phyloP scores from a whole-genome alignment of 805 yeast species.

The Candida nemodendra region DNA sequence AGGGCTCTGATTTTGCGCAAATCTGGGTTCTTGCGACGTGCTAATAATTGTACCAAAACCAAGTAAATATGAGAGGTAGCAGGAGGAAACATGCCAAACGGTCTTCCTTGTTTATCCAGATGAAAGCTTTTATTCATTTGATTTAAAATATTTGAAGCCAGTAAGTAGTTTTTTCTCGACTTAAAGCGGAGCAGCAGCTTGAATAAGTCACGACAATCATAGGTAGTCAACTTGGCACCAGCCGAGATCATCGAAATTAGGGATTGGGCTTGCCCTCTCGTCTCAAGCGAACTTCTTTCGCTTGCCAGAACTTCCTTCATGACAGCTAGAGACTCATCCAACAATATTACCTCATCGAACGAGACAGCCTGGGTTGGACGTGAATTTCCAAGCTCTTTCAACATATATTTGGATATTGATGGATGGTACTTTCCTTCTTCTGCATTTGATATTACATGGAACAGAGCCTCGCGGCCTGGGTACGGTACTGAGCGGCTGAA shows the following conservation, averaged over 20 bases:
- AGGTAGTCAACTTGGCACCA: constrained; percentile 25
- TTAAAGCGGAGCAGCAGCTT: constrained; percentile 20
- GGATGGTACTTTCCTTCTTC: constrained; percentile 12
- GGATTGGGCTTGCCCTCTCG: constrained; percentile 8
- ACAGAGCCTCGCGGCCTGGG: constrained; percentile 25
- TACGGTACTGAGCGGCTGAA: constrained; percentile 15
- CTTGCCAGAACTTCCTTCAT: constrained; percentile 6
- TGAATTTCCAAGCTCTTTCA: constrained; percentile 14
- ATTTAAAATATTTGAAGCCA: constrained; percentile 34
- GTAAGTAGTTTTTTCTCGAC: constrained; percentile 17
- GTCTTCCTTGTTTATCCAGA: constrained; percentile 7
- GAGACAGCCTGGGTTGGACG: constrained; percentile 14
- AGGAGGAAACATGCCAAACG: constrained; percentile 32
- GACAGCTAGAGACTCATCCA: constrained; percentile 19
- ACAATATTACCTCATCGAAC: constrained; percentile 20
- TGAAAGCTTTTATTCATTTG: constrained; percentile 27
- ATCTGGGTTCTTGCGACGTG: constrained; percentile 28
- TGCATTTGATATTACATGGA: constrained; percentile 14
- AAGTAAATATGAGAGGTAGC: constrained; percentile 42
- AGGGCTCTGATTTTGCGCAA: constrained; percentile 30
- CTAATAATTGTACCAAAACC: constrained; percentile 36
- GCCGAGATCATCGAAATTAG: constrained; percentile 19
- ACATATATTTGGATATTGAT: constrained; percentile 15
- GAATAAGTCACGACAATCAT: constrained; percentile 27
- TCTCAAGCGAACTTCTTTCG: constrained; percentile 4